A percentile compares a stretch with the other conserved stretches of the same genome.
These are phyloP conservation scores for Serendipita sp. DNA, from an alignment of 768 basidiomycete genomes.

Conservation along the genomic window DNA sequence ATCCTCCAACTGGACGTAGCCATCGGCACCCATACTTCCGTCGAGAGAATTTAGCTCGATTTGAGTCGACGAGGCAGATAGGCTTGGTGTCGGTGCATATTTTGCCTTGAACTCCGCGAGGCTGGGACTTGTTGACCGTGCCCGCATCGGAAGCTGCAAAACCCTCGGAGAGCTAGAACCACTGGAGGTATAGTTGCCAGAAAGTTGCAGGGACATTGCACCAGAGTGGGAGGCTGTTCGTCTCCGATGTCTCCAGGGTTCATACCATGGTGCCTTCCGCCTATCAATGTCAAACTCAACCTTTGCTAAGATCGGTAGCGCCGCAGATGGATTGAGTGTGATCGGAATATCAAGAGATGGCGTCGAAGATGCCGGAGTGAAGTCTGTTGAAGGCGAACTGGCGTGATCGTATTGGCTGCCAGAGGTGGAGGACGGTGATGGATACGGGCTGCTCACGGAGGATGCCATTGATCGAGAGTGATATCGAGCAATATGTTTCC, in stretches of 20 bases:
- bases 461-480: constrained; percentile 1
- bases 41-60: neutral
- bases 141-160: constrained; percentile 5
- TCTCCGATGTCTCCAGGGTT: constrained; percentile 46
- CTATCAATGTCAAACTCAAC: constrained; percentile 90
- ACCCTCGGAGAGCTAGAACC: neutral
- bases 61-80: neutral
- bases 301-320: constrained; percentile 73
- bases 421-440: constrained; percentile 9
- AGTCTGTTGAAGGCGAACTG: neutral
- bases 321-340: constrained; percentile 38
- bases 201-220: neutral
- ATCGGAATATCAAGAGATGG: constrained; percentile 44
- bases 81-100: neutral
- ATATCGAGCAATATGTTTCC: neutral
- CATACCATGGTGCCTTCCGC: constrained; percentile 66
- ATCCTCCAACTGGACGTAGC: neutral
- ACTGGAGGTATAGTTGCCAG: neutral
- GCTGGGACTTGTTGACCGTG: neutral
- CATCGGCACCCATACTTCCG: neutral
- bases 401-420: neutral
- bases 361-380: constrained; percentile 5
- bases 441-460: constrained; percentile 8
- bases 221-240: constrained; percentile 1
- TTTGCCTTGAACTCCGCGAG: constrained; percentile 1